Evolutionary conservation across 805 yeast genomes (phyloP).

Genomic region (Cyberlindnera meyerae): DNA sequence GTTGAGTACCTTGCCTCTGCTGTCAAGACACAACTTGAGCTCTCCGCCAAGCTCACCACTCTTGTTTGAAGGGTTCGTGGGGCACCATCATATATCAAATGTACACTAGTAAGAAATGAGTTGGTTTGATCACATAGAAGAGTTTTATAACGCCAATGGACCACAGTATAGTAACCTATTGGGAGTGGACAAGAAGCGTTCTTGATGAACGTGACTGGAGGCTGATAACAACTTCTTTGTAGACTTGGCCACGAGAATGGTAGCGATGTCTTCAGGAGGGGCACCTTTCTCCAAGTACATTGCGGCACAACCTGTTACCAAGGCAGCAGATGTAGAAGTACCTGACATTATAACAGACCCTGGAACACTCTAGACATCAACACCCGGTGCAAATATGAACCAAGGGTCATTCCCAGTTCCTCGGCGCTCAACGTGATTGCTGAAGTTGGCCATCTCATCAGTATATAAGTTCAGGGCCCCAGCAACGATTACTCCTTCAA

Average conservation of each 20-base stretch:
- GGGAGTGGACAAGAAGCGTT: constrained; percentile 4
- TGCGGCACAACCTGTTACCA: constrained; percentile 59
- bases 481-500: constrained; percentile 63
- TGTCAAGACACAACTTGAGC: constrained; percentile 77
- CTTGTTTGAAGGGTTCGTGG: constrained; percentile 38
- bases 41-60: constrained; percentile 69
- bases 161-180: constrained; percentile 12
- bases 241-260: constrained; percentile 37
- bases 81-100: too few relatives aligned
- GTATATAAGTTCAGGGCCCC: constrained; percentile 78
- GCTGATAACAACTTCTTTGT: constrained; percentile 24
- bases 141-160: not conserved
- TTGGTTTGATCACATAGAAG: not conserved
- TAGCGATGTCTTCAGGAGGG: constrained; percentile 35
- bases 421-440: constrained; percentile 54
- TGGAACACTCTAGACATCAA: constrained; percentile 51
- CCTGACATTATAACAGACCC: constrained; percentile 48
- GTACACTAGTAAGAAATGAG: constrained; percentile 1
- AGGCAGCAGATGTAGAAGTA: constrained; percentile 77
- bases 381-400: constrained; percentile 80
- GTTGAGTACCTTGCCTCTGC: constrained; percentile 79
- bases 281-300: constrained; percentile 50
- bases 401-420: constrained; percentile 49
- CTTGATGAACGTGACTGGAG: not conserved
- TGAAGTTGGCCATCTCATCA: constrained; percentile 67